These are phyloP conservation scores for Candida krabiensis DNA, from an alignment of 805 yeast species.

Conservation along the genomic window DNA sequence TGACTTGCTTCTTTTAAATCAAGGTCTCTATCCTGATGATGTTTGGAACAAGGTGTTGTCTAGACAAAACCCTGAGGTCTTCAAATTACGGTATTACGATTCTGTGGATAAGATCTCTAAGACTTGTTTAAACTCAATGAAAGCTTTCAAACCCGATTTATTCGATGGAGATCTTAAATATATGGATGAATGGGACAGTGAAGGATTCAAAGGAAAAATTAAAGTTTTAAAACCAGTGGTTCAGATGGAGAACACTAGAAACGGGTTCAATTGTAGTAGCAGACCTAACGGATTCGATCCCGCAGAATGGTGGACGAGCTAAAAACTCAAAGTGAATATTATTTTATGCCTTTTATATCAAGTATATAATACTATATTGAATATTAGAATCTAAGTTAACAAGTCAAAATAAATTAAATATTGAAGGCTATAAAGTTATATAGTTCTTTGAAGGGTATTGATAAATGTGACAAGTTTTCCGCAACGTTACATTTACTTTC, in stretches of 20 bases:
- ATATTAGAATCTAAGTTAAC: too few species aligned
- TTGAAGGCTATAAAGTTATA: too few species aligned
- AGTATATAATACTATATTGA: too few species aligned
- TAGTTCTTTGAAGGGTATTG: too few species aligned
- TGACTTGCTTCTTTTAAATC: constrained; percentile 31
- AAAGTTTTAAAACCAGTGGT: constrained; percentile 21
- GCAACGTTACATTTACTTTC: too few species aligned
- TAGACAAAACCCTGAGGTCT: constrained; percentile 21
- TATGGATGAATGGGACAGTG: constrained; percentile 21
- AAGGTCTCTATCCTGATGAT: constrained; percentile 26
- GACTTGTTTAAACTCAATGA: constrained; percentile 23
- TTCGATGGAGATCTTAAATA: constrained; percentile 34
- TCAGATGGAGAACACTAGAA: constrained; percentile 18
- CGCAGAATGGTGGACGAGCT: constrained; percentile 23
- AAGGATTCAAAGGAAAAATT: constrained; percentile 17
- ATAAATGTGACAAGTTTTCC: too few species aligned
- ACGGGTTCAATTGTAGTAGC: constrained; percentile 23
- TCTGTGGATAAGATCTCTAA: constrained; percentile 20
- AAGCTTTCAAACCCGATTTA: constrained; percentile 24
- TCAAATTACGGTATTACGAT: constrained; percentile 21
- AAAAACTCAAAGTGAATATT: not conserved
- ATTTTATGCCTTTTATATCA: too few species aligned
- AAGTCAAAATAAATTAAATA: too few species aligned
- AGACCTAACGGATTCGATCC: constrained; percentile 27
- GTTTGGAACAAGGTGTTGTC: constrained; percentile 21